Base-by-base conservation (phyloP, 257 asterid genomes). In the Fraxinus americana region DNA sequence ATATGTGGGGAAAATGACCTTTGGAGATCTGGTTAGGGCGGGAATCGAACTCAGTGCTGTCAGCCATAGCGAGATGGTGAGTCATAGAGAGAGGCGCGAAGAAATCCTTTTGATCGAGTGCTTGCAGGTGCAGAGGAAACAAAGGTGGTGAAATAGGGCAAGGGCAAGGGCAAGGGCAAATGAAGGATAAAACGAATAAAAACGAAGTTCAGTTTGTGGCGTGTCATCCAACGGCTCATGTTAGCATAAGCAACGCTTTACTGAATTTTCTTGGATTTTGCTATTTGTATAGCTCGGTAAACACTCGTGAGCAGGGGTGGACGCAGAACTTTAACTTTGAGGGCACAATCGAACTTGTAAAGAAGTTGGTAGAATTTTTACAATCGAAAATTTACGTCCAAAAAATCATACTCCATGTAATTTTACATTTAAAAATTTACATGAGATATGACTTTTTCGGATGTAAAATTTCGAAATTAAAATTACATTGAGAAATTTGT, bases 21-120 rank as follows among this genome's bases (percentile, higher is more conserved):
- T 83, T 75, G 54, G 91, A 77, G 91, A 85, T 86, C 92, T 83
- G 91, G 66, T 59, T 74, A 65, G 81, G 86, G 84, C 84, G 93
- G 71, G 91, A 88, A 79, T 87, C 89, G 66, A 87, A 72, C 35
- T 75, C 84, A 32, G 83, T 68, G 73, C 83, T 87, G 76, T 87
- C 91, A 73, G 91, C 97, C 97, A 91, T 91, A 59, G 86, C 48
- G 59, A 67, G 66, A 27, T 8, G 65, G 12, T 27, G 77, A 35
- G 34, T 32, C 27, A 27, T 41, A 34, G 70, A 36, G 79, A 43
- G 79, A 78, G 68, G 70, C 65, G 79, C n/a, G 84, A 78, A 19
- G 65, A 74, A 80, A 75, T 38, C 77, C 74, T 74, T 68, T 34
- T 23, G 80, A 78, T 78, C 30, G 80, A 78, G 78, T 78, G 82